A percentile compares a stretch with the other conserved stretches of the same genome.
phyloP scores from a whole-genome alignment of 2,329 filamentous ascomycete genomes.

The Davidsoniella eucalypti region DNA sequence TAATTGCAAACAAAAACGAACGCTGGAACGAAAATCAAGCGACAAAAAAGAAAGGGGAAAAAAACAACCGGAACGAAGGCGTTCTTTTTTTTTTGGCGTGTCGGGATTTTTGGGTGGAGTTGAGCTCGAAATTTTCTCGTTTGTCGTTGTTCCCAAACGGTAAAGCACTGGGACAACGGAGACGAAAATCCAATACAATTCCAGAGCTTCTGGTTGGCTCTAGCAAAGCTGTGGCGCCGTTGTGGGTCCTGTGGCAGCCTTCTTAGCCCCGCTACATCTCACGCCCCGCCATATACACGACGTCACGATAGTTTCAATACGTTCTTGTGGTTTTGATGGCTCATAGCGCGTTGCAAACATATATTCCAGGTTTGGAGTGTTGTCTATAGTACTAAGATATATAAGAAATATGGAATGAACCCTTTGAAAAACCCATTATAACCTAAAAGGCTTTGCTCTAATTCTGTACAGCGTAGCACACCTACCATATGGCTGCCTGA shows the following conservation, averaged over 20 bases:
- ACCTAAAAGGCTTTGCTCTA: no score
- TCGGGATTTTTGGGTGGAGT: neutral
- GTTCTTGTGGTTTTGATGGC: no score
- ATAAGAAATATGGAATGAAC: neutral
- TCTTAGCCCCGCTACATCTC: neutral
- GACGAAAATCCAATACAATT: no score
- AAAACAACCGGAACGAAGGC: neutral
- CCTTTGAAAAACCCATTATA: no score
- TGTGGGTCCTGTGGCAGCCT: neutral
- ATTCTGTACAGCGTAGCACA: no score
- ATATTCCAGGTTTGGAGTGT: no score
- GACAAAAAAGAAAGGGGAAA: neutral
- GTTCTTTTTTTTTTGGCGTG: neutral
- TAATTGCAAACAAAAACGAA: neutral
- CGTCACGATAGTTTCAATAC: neutral
- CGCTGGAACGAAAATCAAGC: neutral
- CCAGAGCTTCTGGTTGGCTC: neutral
- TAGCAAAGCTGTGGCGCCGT: neutral
- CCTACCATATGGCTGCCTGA: slow-evolving; percentile 45
- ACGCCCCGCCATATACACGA: slow-evolving; percentile 1
- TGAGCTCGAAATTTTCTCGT: slow-evolving; percentile 10
- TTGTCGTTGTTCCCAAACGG: neutral
- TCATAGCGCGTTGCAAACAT: no score
- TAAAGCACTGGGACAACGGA: neutral
- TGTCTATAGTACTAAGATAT: neutral